Conservation (phyloP, 768 basidiomycete species). For the Inosperma sp. region DNA sequence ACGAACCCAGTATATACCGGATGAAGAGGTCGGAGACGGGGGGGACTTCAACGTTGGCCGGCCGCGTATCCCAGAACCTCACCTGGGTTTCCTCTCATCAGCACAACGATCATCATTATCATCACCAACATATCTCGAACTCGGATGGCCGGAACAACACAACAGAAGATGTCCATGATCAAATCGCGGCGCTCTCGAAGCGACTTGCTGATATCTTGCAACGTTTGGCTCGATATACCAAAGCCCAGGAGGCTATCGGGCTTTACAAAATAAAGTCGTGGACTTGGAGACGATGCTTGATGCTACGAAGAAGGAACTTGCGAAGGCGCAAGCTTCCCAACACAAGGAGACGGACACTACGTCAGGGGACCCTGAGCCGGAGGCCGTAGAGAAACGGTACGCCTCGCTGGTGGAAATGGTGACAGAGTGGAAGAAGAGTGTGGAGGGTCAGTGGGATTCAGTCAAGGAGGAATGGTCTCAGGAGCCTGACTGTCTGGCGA, state of each 20-base stretch:
- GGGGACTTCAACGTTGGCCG: slow-evolving; percentile 44
- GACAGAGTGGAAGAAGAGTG: slow-evolving; percentile 43
- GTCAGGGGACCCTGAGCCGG: background rate
- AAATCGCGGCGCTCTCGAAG: slow-evolving; percentile 60
- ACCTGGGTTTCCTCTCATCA: slow-evolving; percentile 28
- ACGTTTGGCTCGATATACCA: slow-evolving; percentile 71
- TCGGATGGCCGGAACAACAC: background rate
- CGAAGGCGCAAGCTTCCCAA: background rate
- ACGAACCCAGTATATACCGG: slow-evolving; percentile 34
- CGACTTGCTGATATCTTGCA: slow-evolving; percentile 76
- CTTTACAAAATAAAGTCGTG: slow-evolving; percentile 63
- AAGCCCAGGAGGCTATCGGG: slow-evolving; percentile 71
- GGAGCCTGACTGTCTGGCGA: slow-evolving; percentile 70
- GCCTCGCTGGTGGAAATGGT: slow-evolving; percentile 48
- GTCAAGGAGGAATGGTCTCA: slow-evolving; percentile 67
- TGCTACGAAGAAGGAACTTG: slow-evolving; percentile 34
- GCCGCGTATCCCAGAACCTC: slow-evolving; percentile 78
- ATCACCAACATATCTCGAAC: background rate
- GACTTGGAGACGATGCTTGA: slow-evolving; percentile 63
- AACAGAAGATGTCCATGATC: slow-evolving; percentile 44
- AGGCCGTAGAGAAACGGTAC: slow-evolving; percentile 6
- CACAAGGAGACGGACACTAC: slow-evolving; percentile 23
- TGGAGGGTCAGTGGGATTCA: slow-evolving; percentile 19
- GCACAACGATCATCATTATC: slow-evolving; percentile 7
- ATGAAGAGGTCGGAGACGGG: no score